Conservation (phyloP, 2,329 filamentous ascomycete species). For the Fusarium multiceps region DNA sequence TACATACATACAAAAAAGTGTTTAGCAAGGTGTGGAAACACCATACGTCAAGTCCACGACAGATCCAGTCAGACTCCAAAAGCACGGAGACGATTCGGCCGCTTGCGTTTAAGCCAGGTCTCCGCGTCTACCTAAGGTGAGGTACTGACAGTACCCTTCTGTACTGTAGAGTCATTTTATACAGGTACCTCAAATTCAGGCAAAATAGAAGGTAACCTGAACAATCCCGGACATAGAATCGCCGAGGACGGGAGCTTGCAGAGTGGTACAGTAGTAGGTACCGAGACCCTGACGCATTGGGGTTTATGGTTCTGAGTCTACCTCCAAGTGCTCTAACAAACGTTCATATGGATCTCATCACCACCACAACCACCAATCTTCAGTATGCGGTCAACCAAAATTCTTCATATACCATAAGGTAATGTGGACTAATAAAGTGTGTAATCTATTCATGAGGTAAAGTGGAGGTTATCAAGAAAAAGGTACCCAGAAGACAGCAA, state of each 20-base stretch:
- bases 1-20: constrained; percentile 14
- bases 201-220: constrained; percentile 6
- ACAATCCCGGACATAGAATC: constrained; percentile 1
- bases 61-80: constrained; percentile 30
- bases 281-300: not conserved
- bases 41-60: constrained; percentile 37
- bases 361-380: not conserved
- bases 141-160: not conserved
- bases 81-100: constrained; percentile 31
- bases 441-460: constrained; percentile 5
- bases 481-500: not conserved
- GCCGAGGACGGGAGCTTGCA: not conserved
- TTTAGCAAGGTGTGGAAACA: constrained; percentile 31
- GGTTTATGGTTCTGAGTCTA: not conserved
- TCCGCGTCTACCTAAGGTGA: constrained; percentile 3
- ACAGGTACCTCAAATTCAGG: constrained; percentile 4
- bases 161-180: not conserved
- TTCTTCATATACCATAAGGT: not conserved
- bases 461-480: constrained; percentile 15
- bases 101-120: constrained; percentile 22
- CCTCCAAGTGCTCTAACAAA: not conserved
- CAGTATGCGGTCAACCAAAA: constrained; percentile 5
- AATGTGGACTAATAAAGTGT: not conserved
- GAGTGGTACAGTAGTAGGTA: not conserved
- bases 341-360: not conserved